These are phyloP conservation scores for Ophiostoma pallidulum DNA, from an alignment of 2,329 filamentous ascomycete species.

Conservation along the genomic window DNA sequence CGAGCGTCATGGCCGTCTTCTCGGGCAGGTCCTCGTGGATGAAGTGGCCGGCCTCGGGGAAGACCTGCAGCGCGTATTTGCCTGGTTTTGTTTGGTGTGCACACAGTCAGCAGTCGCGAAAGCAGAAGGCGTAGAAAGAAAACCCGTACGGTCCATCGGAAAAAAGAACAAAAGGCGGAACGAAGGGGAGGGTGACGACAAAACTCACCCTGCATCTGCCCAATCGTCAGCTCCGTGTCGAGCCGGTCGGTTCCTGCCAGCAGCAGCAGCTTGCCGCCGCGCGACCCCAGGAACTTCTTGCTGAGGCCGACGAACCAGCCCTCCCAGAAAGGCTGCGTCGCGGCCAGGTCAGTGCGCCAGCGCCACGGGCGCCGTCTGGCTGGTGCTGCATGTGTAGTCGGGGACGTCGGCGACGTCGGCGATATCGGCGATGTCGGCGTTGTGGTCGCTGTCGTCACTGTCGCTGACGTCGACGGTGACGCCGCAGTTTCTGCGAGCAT, in stretches of 20 bases:
- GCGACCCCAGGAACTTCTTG: constrained; percentile 73
- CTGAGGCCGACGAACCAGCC: constrained; percentile 87
- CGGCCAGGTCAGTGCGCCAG: constrained; percentile 77
- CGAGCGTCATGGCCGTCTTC: constrained; percentile 74
- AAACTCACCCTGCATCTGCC: constrained; percentile 81
- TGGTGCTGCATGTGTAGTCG: too few relatives aligned
- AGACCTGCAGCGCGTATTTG: constrained; percentile 91
- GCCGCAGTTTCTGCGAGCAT: background rate
- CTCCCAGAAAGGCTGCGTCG: constrained; percentile 87
- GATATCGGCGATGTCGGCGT: background rate
- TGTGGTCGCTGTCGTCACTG: too few relatives aligned
- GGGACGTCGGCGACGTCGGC: background rate
- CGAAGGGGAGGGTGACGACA: too few relatives aligned
- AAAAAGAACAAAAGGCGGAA: too few relatives aligned
- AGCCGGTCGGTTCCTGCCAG: constrained; percentile 83
- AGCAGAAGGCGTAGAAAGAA: too few relatives aligned
- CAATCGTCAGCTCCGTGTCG: constrained; percentile 87
- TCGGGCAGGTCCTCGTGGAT: constrained; percentile 91
- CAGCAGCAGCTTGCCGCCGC: constrained; percentile 74
- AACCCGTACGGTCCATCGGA: too few relatives aligned
- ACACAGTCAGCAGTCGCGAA: constrained; percentile 4
- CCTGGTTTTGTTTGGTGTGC: too few relatives aligned
- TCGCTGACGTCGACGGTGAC: too few relatives aligned
- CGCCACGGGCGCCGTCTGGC: constrained; percentile 48
- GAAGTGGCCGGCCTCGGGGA: constrained; percentile 93